These are phyloP conservation scores for Colletotrichum tofieldiae DNA, from an alignment of 2,329 filamentous ascomycete species.

Conservation along the genomic window DNA sequence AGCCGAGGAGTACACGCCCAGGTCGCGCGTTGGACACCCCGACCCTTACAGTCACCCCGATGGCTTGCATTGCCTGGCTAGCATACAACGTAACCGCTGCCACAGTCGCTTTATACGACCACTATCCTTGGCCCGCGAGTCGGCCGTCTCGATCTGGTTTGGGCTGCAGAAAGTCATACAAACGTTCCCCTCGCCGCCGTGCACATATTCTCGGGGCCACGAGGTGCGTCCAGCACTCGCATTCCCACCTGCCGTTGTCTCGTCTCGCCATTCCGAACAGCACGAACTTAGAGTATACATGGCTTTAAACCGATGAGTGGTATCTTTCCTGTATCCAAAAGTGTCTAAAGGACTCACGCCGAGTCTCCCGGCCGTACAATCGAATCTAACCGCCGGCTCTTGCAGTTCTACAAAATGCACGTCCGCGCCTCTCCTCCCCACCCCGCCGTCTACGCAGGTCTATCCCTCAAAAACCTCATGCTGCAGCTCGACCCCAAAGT, in stretches of 20 bases:
- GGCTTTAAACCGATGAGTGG: conserved; percentile 3
- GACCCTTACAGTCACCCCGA: too few species aligned
- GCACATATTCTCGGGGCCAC: not conserved
- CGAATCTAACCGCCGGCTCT: not conserved
- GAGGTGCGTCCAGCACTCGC: not conserved
- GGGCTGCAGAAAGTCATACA: too few species aligned
- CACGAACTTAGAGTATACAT: not conserved
- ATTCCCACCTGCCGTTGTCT: not conserved
- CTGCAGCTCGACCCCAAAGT: conserved; percentile 92
- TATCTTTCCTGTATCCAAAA: conserved; percentile 14
- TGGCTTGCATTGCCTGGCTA: too few species aligned
- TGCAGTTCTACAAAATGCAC: not conserved
- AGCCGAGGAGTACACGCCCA: too few species aligned
- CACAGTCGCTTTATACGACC: too few species aligned
- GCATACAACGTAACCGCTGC: too few species aligned
- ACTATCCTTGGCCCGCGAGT: too few species aligned
- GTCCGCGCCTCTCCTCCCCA: too few species aligned
- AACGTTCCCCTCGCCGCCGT: too few species aligned
- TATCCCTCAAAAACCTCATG: conserved; percentile 91
- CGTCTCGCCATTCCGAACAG: not conserved
- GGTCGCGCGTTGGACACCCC: too few species aligned
- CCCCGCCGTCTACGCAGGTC: not conserved
- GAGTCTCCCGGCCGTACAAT: not conserved
- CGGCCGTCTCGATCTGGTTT: too few species aligned
- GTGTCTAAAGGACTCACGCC: not conserved